These are phyloP conservation scores for Eragrostis curvula DNA, from an alignment of 176 grass and related monocot genomes.

Conservation along the genomic window DNA sequence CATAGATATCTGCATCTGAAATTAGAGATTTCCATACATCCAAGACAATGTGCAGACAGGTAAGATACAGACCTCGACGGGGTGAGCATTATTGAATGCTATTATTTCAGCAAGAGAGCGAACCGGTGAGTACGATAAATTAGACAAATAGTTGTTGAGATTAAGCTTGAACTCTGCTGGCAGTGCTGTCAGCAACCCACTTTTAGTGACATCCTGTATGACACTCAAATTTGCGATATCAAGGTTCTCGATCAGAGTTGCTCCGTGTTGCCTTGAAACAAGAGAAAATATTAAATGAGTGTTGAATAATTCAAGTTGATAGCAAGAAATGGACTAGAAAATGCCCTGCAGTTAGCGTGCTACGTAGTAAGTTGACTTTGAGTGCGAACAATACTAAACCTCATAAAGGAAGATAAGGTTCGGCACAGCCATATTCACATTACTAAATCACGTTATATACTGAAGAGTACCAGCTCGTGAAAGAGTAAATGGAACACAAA, in stretches of 20 bases:
- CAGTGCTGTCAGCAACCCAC: slow-evolving; percentile 16
- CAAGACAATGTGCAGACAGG: not conserved
- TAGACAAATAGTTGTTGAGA: slow-evolving; percentile 53
- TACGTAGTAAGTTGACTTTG: not conserved
- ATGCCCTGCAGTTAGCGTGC: not conserved
- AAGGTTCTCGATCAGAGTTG: slow-evolving; percentile 52
- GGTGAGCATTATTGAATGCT: slow-evolving; percentile 65
- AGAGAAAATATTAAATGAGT: not conserved
- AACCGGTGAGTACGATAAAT: slow-evolving; percentile 52
- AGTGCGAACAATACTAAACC: too few relatives aligned
- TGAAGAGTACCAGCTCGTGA: too few relatives aligned
- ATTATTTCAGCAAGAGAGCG: slow-evolving; percentile 60
- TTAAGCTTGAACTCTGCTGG: slow-evolving; percentile 63
- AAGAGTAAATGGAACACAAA: too few relatives aligned
- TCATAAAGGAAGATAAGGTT: too few relatives aligned
- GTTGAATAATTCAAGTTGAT: not conserved
- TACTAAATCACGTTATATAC: too few relatives aligned
- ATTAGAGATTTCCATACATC: too few relatives aligned
- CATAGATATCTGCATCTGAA: too few relatives aligned
- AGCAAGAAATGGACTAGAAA: not conserved
- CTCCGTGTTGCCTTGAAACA: slow-evolving; percentile 39
- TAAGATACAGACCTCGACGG: slow-evolving; percentile 41
- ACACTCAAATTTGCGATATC: slow-evolving; percentile 40
- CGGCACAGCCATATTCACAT: too few relatives aligned
- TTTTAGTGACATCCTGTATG: slow-evolving; percentile 19